Evolutionary conservation across 139 green algal genomes (phyloP), one percentile per base, ranked within the genome.

Genomic region (Chlorella sp.): DNA sequence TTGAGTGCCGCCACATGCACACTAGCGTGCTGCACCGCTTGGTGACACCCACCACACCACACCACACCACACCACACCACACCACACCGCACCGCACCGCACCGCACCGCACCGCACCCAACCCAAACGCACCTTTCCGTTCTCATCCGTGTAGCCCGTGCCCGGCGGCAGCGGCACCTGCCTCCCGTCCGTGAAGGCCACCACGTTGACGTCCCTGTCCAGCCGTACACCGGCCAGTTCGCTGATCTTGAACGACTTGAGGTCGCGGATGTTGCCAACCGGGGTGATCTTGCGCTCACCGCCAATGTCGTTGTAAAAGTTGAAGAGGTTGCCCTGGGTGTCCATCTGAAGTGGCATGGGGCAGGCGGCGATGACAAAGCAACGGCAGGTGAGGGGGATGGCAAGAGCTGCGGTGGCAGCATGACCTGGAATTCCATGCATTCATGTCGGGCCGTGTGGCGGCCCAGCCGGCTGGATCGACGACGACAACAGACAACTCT

Each of bases 281-380:
- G 83, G 83, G 3, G 83, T 88, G 70, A 86, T 85, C 72, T 77
- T 76, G 20, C 80, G 75, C 73, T 82, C 33, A 1, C 80, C 75
- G 34, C 74, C 77, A n/a, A 72, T 36, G 67, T 86, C 83, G 24
- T 72, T 74, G 65, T 85, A 88, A 51, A 88, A 84, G 70, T 88
- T 88, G 80, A 83, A 88, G 55, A 88, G 62, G 73, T 88, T 83
- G 71, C 83, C 83, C 65, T 85, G 69, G 2, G 80, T 79, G 78
- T 87, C 82, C 72, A 86, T 77, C 81, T 86, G 77, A 5, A 29
- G 42, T 10, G 17, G 10, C 42, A 55, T 24, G 42, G 42, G 42
- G 42, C 42, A 55, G 10, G 42, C 42, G n/a, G n/a, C n/a, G n/a
- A n/a, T n/a, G n/a, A n/a, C n/a, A n/a, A n/a, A n/a, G n/a, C n/a